Evolutionary conservation across 169 alveolate genomes (phyloP), one percentile per base, ranked within the genome.

Genomic region (Cyclospora cayetanensis): DNA sequence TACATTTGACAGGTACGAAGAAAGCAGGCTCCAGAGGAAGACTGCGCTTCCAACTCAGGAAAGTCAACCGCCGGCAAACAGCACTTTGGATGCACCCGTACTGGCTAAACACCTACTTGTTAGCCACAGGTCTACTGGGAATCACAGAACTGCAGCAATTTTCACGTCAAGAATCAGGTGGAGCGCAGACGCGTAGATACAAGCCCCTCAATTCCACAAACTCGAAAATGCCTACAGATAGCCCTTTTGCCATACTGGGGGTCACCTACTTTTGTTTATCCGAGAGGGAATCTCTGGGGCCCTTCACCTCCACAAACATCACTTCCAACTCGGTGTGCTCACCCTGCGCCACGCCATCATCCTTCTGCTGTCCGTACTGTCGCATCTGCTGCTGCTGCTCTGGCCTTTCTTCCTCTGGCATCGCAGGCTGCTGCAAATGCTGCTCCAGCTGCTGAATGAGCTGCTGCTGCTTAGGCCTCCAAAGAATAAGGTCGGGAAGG

Each of bases 231-330:
- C n/a, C n/a, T n/a, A n/a, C n/a, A n/a, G n/a, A n/a, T n/a, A n/a
- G n/a, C n/a, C n/a, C n/a, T n/a, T n/a, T n/a, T n/a, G n/a, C n/a
- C n/a, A n/a, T n/a, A n/a, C n/a, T 5, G 35, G 35, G 20, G 3
- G 9, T 27, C 15, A 37, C 90, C 18, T 25, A 65, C 85, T 41
- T 41, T 42, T 86, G 92, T 29, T 86, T 86, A 39, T 65, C 85
- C 41, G 92, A 86, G 29, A 86, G 92, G 25, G 84, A 63, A 22
- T 86, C 92, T 9, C 85, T 31, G 27, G 85, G 92, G 9, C 92
- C 92, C 60, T 86, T 86, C 43, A 86, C 92, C 53, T 86, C 92
- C 7, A 42, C 92, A 9, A 86, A 68, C 74, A 42, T 15, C 42
- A 27, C 87, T 29, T 77, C 87, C 27, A 37, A 35, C 46, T 35